These are phyloP conservation scores for Chytriomyces sp. DNA, from an alignment of 192 early-diverging fungal species.

Conservation along the genomic window DNA sequence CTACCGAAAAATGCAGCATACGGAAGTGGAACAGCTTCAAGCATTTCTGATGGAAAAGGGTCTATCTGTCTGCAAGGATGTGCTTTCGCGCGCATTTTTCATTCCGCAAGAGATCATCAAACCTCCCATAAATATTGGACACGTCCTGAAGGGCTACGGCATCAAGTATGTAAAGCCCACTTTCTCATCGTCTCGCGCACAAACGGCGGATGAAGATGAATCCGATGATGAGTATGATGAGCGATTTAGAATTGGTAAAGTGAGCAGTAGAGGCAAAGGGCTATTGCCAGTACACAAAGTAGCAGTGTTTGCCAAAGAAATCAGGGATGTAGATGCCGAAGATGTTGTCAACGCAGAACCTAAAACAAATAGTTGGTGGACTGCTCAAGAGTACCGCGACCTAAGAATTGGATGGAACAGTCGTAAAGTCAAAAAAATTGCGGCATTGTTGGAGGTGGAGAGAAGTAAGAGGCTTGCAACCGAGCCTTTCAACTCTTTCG, in stretches of 20 bases:
- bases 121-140: constrained; percentile 1
- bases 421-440: constrained; percentile 3
- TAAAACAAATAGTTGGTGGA: constrained; percentile 12
- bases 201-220: not conserved
- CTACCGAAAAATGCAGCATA: not conserved
- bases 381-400: constrained; percentile 13
- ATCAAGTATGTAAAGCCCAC: not conserved
- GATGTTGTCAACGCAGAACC: not conserved
- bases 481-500: constrained; percentile 18
- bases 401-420: constrained; percentile 1
- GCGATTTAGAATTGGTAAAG: not conserved
- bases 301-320: constrained; percentile 21
- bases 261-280: constrained; percentile 6
- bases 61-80: not conserved
- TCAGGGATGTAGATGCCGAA: not conserved
- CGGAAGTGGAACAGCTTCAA: not conserved
- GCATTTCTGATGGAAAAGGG: not conserved
- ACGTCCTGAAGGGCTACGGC: not conserved
- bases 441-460: not conserved
- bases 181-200: no score
- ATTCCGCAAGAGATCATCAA: constrained; percentile 11
- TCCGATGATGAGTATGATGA: not conserved
- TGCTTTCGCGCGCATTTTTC: constrained; percentile 6
- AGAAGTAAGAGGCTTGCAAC: not conserved
- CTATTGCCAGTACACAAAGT: constrained; percentile 23